phyloP scores from a whole-genome alignment of 2,329 filamentous ascomycete species.

The Dactylonectria estremocensis region DNA sequence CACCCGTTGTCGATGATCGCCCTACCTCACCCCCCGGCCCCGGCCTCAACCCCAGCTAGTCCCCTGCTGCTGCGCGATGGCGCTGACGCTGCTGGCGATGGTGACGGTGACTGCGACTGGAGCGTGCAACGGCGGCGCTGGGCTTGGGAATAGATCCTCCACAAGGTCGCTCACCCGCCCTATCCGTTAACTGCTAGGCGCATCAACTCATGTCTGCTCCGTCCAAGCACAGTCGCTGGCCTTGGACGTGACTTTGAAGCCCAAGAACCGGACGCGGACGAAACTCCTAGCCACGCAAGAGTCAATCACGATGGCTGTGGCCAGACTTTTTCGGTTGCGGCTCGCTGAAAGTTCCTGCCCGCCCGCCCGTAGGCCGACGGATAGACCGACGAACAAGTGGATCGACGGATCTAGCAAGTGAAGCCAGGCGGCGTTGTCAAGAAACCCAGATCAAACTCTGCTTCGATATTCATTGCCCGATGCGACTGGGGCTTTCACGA shows the following conservation, averaged over 20 bases:
- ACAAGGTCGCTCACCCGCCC: slow-evolving; percentile 20
- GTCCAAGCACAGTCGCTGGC: neutral
- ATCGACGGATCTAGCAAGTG: slow-evolving; percentile 30
- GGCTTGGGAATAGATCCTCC: slow-evolving; percentile 17
- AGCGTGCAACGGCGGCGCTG: slow-evolving; percentile 30
- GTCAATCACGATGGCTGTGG: slow-evolving; percentile 20
- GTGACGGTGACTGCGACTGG: slow-evolving; percentile 42
- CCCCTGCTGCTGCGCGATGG: slow-evolving; percentile 23
- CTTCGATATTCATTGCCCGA: slow-evolving; percentile 34
- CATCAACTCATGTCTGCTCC: neutral
- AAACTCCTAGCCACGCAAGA: slow-evolving; percentile 25
- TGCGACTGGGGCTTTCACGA: slow-evolving; percentile 35
- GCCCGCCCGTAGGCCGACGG: slow-evolving; percentile 25
- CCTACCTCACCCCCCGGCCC: slow-evolving; percentile 44
- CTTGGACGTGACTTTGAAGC: slow-evolving; percentile 1
- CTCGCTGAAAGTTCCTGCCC: neutral
- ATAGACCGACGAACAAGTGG: slow-evolving; percentile 28
- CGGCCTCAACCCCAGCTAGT: slow-evolving; percentile 27
- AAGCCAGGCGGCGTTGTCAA: slow-evolving; percentile 29
- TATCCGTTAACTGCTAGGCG: slow-evolving; percentile 8
- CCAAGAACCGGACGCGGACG: neutral
- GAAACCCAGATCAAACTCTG: slow-evolving; percentile 39
- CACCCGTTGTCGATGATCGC: slow-evolving; percentile 51
- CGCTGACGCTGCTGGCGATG: slow-evolving; percentile 34
- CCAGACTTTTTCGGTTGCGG: neutral